These are phyloP conservation scores for Cyphellophora europaea DNA, from an alignment of 2,329 filamentous ascomycete species.

Conservation along the genomic window DNA sequence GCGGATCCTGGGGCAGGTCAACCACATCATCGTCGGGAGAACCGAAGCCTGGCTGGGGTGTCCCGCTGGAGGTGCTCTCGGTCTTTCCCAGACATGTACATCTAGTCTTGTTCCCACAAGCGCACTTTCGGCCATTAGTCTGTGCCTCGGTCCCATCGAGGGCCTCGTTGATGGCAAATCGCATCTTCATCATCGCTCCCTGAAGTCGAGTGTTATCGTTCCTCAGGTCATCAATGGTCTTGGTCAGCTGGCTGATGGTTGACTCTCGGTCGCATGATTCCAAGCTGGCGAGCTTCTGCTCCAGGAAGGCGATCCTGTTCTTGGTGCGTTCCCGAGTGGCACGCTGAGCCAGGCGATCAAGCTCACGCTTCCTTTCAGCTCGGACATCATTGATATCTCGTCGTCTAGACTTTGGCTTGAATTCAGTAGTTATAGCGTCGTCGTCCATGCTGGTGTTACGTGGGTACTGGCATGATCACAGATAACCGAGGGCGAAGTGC, in stretches of 20 bases:
- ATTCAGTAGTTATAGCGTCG: constrained; percentile 4
- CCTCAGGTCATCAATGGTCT: constrained; percentile 11
- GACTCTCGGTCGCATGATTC: constrained; percentile 11
- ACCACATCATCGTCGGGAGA: neutral
- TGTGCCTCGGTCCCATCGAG: constrained; percentile 5
- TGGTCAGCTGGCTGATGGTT: constrained; percentile 10
- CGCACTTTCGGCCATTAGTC: neutral
- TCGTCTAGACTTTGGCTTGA: constrained; percentile 3
- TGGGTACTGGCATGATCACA: too few relatives aligned
- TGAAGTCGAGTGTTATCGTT: constrained; percentile 12
- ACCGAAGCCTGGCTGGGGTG: too few relatives aligned
- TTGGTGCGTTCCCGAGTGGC: constrained; percentile 19
- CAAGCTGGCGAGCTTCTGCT: constrained; percentile 12
- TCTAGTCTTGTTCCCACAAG: neutral
- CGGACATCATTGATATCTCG: constrained; percentile 10
- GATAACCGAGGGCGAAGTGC: too few relatives aligned
- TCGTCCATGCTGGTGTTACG: too few relatives aligned
- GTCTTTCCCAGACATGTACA: constrained; percentile 1
- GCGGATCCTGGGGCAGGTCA: neutral
- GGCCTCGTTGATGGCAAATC: constrained; percentile 11
- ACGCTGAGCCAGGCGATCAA: constrained; percentile 17
- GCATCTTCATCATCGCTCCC: constrained; percentile 13
- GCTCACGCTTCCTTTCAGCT: constrained; percentile 14
- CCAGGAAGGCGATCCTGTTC: constrained; percentile 15
- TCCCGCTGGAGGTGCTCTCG: neutral